Conservation (phyloP, 2,329 filamentous ascomycete genomes). For the Sporothrix schenckii region DNA sequence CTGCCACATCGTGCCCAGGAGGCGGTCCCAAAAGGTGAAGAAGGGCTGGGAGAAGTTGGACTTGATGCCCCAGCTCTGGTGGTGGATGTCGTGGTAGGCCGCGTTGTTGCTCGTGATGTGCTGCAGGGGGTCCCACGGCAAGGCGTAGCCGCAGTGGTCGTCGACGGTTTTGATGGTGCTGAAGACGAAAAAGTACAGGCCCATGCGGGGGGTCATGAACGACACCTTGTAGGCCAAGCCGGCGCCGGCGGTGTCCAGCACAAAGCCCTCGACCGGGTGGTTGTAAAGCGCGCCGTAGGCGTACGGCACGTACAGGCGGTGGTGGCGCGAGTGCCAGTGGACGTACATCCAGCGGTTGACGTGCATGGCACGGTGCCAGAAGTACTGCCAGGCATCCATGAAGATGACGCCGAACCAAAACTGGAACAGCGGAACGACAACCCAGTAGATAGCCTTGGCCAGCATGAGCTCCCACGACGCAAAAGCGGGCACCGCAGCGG, state of each 20-base stretch:
- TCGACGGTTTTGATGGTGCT: conserved; percentile 96
- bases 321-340: conserved; percentile 91
- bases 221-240: conserved; percentile 80
- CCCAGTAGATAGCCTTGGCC: conserved; percentile 79
- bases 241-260: conserved; percentile 87
- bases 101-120: conserved; percentile 93
- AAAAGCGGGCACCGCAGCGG: conserved; percentile 70
- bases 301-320: conserved; percentile 96
- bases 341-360: conserved; percentile 96
- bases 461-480: conserved; percentile 77
- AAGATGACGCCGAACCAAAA: conserved; percentile 73
- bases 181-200: conserved; percentile 84
- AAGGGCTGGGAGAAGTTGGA: conserved; percentile 88
- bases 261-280: conserved; percentile 90
- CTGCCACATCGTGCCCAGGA: conserved; percentile 81
- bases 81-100: conserved; percentile 95
- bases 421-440: conserved; percentile 74
- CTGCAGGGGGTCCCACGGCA: conserved; percentile 94
- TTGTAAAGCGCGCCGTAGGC: conserved; percentile 97
- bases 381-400: conserved; percentile 98
- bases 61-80: conserved; percentile 99
- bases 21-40: conserved; percentile 92
- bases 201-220: conserved; percentile 81
- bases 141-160: conserved; percentile 94
- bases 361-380: conserved; percentile 95